Conservation (phyloP, 306 rosid species). For the Cotoneaster glaucophyllus region DNA sequence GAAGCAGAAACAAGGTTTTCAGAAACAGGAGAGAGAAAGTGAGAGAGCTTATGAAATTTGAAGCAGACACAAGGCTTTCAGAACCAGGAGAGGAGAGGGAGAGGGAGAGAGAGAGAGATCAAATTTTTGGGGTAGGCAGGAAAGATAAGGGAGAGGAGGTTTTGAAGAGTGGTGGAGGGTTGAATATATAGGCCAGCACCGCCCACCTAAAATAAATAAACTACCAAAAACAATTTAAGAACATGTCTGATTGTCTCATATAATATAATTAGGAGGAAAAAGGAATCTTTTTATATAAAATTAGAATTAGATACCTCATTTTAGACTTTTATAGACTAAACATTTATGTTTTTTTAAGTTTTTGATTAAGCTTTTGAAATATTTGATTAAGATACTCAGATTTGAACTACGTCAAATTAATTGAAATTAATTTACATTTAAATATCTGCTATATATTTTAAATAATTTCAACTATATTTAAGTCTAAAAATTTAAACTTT, state of each 20-base stretch:
- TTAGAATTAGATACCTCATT: too few relatives aligned
- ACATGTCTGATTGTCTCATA: neutral
- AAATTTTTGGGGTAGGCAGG: conserved; percentile 19
- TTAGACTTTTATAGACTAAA: too few relatives aligned
- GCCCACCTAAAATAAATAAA: conserved; percentile 24
- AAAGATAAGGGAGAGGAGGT: conserved; percentile 49
- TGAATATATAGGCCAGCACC: conserved; percentile 44
- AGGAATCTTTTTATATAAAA: too few relatives aligned
- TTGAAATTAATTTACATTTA: too few relatives aligned
- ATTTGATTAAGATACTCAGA: too few relatives aligned
- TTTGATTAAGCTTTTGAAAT: too few relatives aligned
- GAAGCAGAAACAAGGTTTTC: neutral
- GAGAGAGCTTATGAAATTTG: neutral
- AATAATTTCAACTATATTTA: too few relatives aligned
- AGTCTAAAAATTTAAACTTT: too few relatives aligned
- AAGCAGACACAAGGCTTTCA: neutral
- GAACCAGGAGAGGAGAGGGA: neutral
- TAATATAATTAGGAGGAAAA: neutral
- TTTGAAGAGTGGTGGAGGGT: conserved; percentile 27
- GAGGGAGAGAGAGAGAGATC: conserved; percentile 6
- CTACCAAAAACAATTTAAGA: conserved; percentile 8
- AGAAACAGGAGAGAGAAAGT: conserved; percentile 13
- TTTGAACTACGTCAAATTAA: too few relatives aligned
- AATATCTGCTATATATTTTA: too few relatives aligned
- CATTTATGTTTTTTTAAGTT: too few relatives aligned